These are phyloP conservation scores for Phytophthora pisi DNA, from an alignment of 352 stramenopile species.

Conservation along the genomic window DNA sequence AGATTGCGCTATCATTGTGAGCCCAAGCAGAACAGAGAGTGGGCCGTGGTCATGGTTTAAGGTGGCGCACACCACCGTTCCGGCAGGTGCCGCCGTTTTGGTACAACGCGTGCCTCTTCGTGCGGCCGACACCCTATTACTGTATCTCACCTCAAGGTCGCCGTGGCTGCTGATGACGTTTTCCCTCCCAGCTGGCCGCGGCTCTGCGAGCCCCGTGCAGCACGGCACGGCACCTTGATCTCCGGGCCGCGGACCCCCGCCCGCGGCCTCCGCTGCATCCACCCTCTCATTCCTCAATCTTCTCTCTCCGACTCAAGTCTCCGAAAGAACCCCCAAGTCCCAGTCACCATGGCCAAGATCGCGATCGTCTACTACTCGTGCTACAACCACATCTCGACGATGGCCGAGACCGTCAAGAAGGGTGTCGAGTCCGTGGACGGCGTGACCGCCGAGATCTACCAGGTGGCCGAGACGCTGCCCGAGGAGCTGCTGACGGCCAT, in stretches of 20 bases:
- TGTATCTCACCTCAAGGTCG: not conserved
- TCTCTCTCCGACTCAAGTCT: slow-evolving; percentile 17
- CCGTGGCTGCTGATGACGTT: not conserved
- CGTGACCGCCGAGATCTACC: slow-evolving; percentile 24
- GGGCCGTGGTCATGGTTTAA: slow-evolving; percentile 3
- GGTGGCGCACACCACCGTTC: slow-evolving; percentile 7
- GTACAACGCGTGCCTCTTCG: slow-evolving; percentile 8
- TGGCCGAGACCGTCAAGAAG: slow-evolving; percentile 22
- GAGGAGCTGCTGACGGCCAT: slow-evolving; percentile 21
- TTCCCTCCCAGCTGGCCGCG: not conserved
- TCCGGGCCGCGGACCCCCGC: not conserved
- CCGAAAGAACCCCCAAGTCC: not conserved
- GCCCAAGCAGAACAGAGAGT: slow-evolving; percentile 4
- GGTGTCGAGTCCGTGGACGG: slow-evolving; percentile 23
- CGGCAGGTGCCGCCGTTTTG: not conserved
- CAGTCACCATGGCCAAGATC: slow-evolving; percentile 25
- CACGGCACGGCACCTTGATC: not conserved
- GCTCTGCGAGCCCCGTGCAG: not conserved
- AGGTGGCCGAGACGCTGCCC: slow-evolving; percentile 20
- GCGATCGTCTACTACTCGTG: slow-evolving; percentile 23
- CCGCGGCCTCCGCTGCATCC: not conserved
- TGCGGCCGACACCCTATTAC: not conserved
- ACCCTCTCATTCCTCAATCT: slow-evolving; percentile 17
- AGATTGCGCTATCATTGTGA: slow-evolving; percentile 11
- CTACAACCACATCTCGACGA: slow-evolving; percentile 24